Evolutionary conservation across 2,329 filamentous ascomycete species (phyloP), one percentile per base, ranked within the genome.

Genomic region (Amphichorda felina): DNA sequence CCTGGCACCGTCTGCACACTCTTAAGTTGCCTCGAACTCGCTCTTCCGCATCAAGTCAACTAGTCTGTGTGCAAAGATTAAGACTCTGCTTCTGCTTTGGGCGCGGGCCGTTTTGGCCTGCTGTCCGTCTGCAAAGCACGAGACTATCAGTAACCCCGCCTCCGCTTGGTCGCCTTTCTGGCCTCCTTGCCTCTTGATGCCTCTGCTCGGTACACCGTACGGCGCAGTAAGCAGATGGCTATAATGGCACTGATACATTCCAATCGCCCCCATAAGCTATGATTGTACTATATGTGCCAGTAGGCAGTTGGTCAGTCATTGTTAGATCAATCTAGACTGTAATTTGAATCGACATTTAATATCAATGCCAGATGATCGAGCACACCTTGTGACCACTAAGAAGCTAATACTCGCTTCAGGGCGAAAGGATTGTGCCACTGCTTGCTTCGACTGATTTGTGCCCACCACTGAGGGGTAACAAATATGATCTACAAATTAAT

Each of bases 31-130:
- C 85, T 33, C 73, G 72, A 76, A 64, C 62, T 57, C 67, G 54
- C 69, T 73, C 64, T 64, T 71, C 82, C 73, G 73, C 89, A 79
- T 77, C 75, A 75, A 87, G 84, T 78, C 81, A 79, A 91, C 88
- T 79, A 91, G 87, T 94, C 87, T 83, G 76, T 79, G 82, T 93
- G 87, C 87, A 84, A 69, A 94, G 70, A 94, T 72, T 39, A 61
- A 73, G 50, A 56, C 62, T 59, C 59, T 55, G 47, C 48, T 52
- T 47, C 46, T 56, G 60, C 59, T 54, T 58, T 60, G 21, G 30
- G n/a, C 14, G 52, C 49, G 48, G 45, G 48, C 59, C 72, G 72
- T 75, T 66, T 73, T 75, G 72, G 59, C 43, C 48, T 37, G 42
- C 46, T 35, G 34, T 45, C 52, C 41, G 44, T 37, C 36, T 48